These are phyloP conservation scores for Leccinum boreale DNA, from an alignment of 768 basidiomycete genomes.

Conservation along the genomic window DNA sequence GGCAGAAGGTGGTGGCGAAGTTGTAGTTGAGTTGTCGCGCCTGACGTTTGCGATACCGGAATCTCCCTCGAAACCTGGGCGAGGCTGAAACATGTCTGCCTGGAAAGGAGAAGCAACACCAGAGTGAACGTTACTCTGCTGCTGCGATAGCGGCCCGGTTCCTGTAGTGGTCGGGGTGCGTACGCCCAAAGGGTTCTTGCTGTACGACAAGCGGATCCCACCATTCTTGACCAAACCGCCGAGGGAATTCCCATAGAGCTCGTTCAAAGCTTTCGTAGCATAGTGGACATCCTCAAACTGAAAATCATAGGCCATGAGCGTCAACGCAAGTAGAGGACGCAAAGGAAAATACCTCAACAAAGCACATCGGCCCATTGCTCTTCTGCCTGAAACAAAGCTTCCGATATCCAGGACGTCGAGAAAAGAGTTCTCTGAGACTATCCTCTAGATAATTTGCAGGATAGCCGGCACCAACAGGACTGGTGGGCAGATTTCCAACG, in stretches of 20 bases:
- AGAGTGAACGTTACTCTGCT: slow-evolving; percentile 21
- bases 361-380: slow-evolving; percentile 98
- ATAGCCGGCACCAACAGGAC: slow-evolving; percentile 65
- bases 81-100: slow-evolving; percentile 26
- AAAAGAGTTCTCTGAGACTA: slow-evolving; percentile 78
- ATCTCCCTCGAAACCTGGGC: slow-evolving; percentile 29
- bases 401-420: slow-evolving; percentile 76
- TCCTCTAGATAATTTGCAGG: slow-evolving; percentile 85
- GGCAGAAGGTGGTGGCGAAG: slow-evolving; percentile 23
- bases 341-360: slow-evolving; percentile 75
- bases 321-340: not conserved
- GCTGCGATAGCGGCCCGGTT: slow-evolving; percentile 25
- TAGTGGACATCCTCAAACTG: slow-evolving; percentile 88
- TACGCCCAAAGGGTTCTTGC: slow-evolving; percentile 96
- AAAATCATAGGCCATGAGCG: slow-evolving; percentile 4
- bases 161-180: slow-evolving; percentile 68
- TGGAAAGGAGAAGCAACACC: slow-evolving; percentile 28
- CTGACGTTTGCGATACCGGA: slow-evolving; percentile 15
- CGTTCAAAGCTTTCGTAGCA: slow-evolving; percentile 84
- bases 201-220: slow-evolving; percentile 95
- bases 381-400: slow-evolving; percentile 95
- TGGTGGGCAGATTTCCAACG: slow-evolving; percentile 94
- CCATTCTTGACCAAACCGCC: slow-evolving; percentile 90
- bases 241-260: slow-evolving; percentile 89
- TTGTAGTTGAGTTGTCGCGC: slow-evolving; percentile 24